Conservation (phyloP, 164 flowering plant species). For the Akebia trifoliata region DNA sequence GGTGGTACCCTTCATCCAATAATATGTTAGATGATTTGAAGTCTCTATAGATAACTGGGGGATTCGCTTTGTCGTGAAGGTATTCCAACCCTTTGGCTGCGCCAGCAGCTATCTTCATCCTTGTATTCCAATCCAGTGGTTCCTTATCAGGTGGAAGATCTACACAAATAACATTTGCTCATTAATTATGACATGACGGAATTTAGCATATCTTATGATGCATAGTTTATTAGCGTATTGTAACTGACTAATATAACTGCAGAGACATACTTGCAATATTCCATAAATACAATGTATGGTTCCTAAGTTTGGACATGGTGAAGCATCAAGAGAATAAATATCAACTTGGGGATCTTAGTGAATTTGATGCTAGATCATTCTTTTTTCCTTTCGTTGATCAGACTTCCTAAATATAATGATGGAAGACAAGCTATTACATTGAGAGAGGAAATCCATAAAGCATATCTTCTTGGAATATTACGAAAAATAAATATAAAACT, state of each 20-base stretch:
- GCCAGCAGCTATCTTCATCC: conserved; percentile 74
- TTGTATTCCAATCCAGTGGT: conserved; percentile 68
- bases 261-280: background rate
- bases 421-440: no score
- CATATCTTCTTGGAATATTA: no score
- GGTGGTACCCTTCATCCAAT: conserved; percentile 47
- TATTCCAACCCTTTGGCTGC: conserved; percentile 70
- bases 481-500: background rate
- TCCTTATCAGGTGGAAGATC: conserved; percentile 40
- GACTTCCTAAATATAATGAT: no score
- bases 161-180: conserved; percentile 11
- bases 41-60: conserved; percentile 69
- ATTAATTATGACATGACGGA: background rate
- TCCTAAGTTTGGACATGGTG: no score
- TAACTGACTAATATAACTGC: background rate
- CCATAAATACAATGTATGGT: no score
- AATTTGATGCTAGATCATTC: background rate
- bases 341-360: background rate
- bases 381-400: background rate
- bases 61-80: conserved; percentile 56
- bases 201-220: no score
- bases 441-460: no score
- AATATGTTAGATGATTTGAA: conserved; percentile 65
- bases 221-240: no score
- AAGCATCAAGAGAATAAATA: background rate